Conservation (phyloP, 345 rosid genomes). For the Mangifera indica region DNA sequence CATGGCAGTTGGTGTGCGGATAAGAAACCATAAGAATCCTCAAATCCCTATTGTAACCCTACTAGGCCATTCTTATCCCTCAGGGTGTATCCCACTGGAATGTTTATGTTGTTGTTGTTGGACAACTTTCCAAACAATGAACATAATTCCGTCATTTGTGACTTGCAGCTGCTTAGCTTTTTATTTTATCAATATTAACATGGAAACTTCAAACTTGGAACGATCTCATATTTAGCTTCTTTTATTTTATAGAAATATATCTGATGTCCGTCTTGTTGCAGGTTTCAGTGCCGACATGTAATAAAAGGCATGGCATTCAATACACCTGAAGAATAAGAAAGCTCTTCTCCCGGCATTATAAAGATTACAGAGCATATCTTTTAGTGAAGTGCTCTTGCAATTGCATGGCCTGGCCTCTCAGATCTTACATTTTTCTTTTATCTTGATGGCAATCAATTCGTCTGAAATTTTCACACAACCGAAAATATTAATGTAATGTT, state of each 20-base stretch:
- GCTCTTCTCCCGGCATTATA: neutral
- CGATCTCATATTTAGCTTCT: neutral
- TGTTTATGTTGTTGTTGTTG: neutral
- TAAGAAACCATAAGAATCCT: neutral
- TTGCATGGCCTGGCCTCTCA: neutral
- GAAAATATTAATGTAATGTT: neutral
- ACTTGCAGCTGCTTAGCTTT: neutral
- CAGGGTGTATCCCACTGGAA: neutral
- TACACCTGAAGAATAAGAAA: conserved; percentile 56
- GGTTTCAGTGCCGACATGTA: conserved; percentile 88
- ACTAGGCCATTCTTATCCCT: neutral
- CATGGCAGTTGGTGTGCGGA: too few relatives aligned
- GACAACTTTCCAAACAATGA: neutral
- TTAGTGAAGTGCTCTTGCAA: neutral
- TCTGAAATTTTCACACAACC: neutral
- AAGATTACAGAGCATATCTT: neutral
- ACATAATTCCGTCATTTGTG: neutral
- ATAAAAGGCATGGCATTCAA: conserved; percentile 65
- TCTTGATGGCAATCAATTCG: neutral
- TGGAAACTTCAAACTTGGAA: neutral
- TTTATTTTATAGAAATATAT: neutral
- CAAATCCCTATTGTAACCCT: neutral
- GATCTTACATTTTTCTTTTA: neutral
- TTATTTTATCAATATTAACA: neutral
- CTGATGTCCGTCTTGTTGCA: conserved; percentile 19